Percentiles rank a stretch among this genome's conserved stretches.
phyloP scores from a whole-genome alignment of 176 grass and related monocot genomes.

The Eragrostis curvula region DNA sequence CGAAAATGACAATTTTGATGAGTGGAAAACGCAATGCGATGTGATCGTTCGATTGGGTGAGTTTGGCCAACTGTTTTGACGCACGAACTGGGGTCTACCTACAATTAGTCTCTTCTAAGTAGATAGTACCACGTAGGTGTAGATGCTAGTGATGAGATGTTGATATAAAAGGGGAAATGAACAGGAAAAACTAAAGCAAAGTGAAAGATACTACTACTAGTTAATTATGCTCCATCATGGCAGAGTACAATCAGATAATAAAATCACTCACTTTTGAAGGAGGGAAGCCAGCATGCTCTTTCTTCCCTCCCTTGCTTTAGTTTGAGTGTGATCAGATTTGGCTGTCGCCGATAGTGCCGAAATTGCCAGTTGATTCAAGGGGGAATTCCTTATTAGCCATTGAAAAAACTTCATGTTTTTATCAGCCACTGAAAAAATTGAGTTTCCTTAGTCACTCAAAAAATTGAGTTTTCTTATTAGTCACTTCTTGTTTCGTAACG shows the following conservation, averaged over 20 bases:
- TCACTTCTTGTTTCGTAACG: neutral
- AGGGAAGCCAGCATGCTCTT: conserved; percentile 3
- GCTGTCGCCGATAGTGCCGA: neutral
- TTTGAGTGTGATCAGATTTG: conserved; percentile 20
- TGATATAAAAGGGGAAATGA: neutral
- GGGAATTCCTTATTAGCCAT: too few relatives aligned
- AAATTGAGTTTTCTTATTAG: too few relatives aligned
- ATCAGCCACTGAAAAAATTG: too few relatives aligned
- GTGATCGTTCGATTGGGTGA: conserved; percentile 24
- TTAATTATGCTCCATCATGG: conserved; percentile 32
- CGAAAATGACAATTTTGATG: conserved; percentile 16
- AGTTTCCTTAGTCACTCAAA: too few relatives aligned
- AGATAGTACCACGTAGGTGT: too few relatives aligned
- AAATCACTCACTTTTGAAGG: conserved; percentile 19
- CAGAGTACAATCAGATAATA: conserved; percentile 25
- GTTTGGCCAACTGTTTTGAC: conserved; percentile 57
- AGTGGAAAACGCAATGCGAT: neutral
- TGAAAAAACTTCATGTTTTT: too few relatives aligned
- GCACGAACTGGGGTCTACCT: conserved; percentile 13
- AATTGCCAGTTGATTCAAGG: too few relatives aligned
- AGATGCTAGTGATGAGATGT: neutral
- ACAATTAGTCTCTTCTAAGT: neutral
- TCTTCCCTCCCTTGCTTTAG: neutral
- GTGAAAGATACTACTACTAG: neutral
- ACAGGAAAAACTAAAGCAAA: neutral